Conservation (phyloP, 176 grass and related monocot species). For the Pharus latifolius region DNA sequence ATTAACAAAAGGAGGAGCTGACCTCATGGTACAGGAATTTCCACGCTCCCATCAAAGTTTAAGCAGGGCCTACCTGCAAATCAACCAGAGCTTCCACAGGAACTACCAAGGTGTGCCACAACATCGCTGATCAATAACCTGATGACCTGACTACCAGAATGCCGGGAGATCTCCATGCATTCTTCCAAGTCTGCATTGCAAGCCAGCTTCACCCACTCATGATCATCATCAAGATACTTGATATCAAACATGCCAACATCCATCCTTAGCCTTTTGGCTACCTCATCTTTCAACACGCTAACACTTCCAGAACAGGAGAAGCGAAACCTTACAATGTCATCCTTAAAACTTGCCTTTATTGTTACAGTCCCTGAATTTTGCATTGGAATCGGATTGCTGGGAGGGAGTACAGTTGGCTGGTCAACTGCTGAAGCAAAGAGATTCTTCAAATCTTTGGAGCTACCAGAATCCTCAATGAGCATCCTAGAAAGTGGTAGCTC, state of each 20-base stretch:
- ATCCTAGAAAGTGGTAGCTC: slow-evolving; percentile 31
- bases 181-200: slow-evolving; percentile 86
- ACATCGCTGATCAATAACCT: slow-evolving; percentile 61
- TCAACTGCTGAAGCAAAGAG: slow-evolving; percentile 39
- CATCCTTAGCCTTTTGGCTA: slow-evolving; percentile 61
- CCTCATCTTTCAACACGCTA: slow-evolving; percentile 48
- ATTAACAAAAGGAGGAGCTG: slow-evolving; percentile 11
- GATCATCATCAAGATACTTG: slow-evolving; percentile 92
- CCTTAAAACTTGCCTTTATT: slow-evolving; percentile 84
- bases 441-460: slow-evolving; percentile 83
- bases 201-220: slow-evolving; percentile 82
- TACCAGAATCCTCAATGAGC: slow-evolving; percentile 66
- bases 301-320: slow-evolving; percentile 41
- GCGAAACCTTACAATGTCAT: slow-evolving; percentile 83
- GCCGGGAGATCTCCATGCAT: slow-evolving; percentile 68
- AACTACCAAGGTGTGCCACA: slow-evolving; percentile 48
- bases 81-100: slow-evolving; percentile 73
- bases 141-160: slow-evolving; percentile 59
- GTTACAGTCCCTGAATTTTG: slow-evolving; percentile 54
- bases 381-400: slow-evolving; percentile 14
- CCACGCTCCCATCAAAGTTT: not conserved
- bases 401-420: slow-evolving; percentile 21
- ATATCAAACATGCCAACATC: slow-evolving; percentile 78
- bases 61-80: not conserved
- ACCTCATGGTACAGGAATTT: slow-evolving; percentile 10